Evolutionary conservation across 2,329 filamentous ascomycete genomes (phyloP), one percentile per base, ranked within the genome.

Genomic region (Penicillium vulpinum): DNA sequence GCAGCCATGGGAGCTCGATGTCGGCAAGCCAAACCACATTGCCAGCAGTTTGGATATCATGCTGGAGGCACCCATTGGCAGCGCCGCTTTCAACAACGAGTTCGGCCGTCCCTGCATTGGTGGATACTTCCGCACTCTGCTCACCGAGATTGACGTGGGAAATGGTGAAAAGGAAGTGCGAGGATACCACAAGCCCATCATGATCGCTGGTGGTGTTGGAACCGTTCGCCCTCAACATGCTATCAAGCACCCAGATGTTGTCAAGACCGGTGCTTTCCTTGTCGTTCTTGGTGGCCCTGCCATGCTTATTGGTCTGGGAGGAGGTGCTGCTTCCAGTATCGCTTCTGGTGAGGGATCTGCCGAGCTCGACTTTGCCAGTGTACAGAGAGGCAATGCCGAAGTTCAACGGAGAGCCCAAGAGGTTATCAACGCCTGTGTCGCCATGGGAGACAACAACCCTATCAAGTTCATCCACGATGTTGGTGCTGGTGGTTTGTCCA

Each of bases 401-500:
- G 93, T 97, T 75, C 91, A 99, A 76, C 84, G 94, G 61, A 85
- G 94, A 66, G 94, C 93, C 2, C 94, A 99, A 77, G 96, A 97
- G 85, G 94, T 99, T 62, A 99, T 99, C 76, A 94, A 97, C 75
- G 88, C 91, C 5, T 99, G 94, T 73, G 87, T 90, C 28, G 88
- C 91, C 3, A 84, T 97, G 67, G 93, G 92, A 16, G 80, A 87
- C 4, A 81, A 91, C 62, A 97, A 89, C 71, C 94, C 94, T 0
- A 97, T 99, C 65, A 88, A 91, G 54, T 93, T 97, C 78, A 97
- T 99, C 62, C 94, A 99, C 73, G 94, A 99, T 71, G 94, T 99
- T 44, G 94, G 94, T 60, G 94, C 94, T 49, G 94, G 94, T 68
- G 94, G 94, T 58, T 79, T 92, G 31, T 92, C 89, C 1, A 89